Evolutionary conservation across 345 rosid genomes (phyloP), one percentile per base, ranked within the genome.

Genomic region (Boechera retrofracta): DNA sequence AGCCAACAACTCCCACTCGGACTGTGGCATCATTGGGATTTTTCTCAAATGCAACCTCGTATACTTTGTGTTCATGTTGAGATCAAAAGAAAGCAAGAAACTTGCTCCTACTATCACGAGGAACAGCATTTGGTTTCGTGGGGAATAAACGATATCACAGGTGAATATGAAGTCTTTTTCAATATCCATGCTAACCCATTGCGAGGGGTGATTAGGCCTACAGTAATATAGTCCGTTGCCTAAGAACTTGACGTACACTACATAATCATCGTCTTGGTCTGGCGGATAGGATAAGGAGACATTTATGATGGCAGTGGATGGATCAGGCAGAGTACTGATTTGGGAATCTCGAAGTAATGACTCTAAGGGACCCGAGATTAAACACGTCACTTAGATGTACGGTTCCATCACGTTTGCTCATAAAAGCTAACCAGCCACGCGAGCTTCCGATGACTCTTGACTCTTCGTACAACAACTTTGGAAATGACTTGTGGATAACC

Each of bases 1-100:
- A 31, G 18, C 63, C 41, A 57, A 57, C 10, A 31, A 57, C 63
- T 57, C 41, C 63, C 63, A 57, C 42, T 57, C 32, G 15, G 58
- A 53, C 33, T 53, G 58, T 53, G 58, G 58, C 58, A 53, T 4
- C 58, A 10, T 28, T 53, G 58, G 33, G 63, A 57, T 12, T 5
- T 57, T 15, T 57, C 63, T 33, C 63, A 57, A 57, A 57, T 57
- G 63, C 41, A 57, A 15, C 63, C 1, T 57, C 12, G 26, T 57
- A 32, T 32, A 57, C 41, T 8, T 41, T 41, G 2, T 41, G 45
- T 41, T 41, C 45, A 41, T 41, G 45, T 41, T 41, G 13, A 41
- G 45, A 10, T 41, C 13, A 41, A 41, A 41, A 10, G 13, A 41
- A 41, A 10, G 13, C 45, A 41, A 41, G 45, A 41, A 41, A 41